A percentile compares a stretch with the other conserved stretches of the same genome.
phyloP scores from a whole-genome alignment of 139 green algal species.

The Zygnema cylindricum region DNA sequence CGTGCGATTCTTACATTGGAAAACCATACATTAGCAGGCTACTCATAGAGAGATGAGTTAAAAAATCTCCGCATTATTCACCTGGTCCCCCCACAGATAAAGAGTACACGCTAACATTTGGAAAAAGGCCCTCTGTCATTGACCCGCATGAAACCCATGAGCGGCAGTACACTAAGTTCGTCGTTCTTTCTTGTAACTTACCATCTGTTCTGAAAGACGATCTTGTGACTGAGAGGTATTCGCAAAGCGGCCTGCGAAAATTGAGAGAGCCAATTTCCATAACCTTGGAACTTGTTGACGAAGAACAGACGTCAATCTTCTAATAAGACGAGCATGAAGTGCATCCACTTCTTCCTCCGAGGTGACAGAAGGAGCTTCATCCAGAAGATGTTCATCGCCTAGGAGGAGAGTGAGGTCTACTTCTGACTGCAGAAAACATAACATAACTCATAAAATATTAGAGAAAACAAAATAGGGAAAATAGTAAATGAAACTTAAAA shows the following conservation, averaged over 20 bases:
- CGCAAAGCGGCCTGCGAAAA: constrained; percentile 53
- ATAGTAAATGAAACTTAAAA: too few relatives aligned
- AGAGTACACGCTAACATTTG: too few relatives aligned
- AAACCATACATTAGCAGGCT: too few relatives aligned
- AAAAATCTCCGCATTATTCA: too few relatives aligned
- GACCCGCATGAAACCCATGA: neutral
- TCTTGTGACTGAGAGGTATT: neutral
- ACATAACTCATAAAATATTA: too few relatives aligned
- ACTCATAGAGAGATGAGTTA: too few relatives aligned
- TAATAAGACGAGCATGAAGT: constrained; percentile 40
- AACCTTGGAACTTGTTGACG: constrained; percentile 42
- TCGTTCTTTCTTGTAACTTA: neutral
- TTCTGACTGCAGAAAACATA: constrained; percentile 29
- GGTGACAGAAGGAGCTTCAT: neutral
- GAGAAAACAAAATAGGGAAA: too few relatives aligned
- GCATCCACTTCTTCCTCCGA: constrained; percentile 30
- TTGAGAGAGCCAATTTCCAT: constrained; percentile 48
- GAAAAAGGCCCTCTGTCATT: neutral
- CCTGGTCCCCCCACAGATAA: too few relatives aligned
- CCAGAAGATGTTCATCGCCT: neutral
- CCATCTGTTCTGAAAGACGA: neutral
- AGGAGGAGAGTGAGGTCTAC: constrained; percentile 36
- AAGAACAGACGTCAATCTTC: constrained; percentile 33
- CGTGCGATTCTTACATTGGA: too few relatives aligned
- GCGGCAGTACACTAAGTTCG: too few relatives aligned